phyloP scores from a whole-genome alignment of 208 protist species.

The Strigomonas galati region DNA sequence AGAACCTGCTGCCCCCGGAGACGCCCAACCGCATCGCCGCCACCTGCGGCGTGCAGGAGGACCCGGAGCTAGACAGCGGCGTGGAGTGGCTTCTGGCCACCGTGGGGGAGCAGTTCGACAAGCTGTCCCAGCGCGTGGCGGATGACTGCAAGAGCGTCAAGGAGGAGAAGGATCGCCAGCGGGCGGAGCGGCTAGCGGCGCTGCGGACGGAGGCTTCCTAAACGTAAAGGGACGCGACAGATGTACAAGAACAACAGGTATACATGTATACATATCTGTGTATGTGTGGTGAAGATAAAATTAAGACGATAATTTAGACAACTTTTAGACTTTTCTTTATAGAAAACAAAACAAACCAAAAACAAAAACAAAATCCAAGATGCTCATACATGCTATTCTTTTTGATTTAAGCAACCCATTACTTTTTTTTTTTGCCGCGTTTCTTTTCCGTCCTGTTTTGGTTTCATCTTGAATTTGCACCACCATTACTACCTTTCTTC shows the following conservation, averaged over 20 bases:
- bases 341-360: background rate
- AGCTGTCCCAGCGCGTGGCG: slow-evolving; percentile 50
- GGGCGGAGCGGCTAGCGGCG: slow-evolving; percentile 55
- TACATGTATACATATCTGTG: no score
- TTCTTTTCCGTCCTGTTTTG: background rate
- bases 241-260: no score
- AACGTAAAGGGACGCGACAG: no score
- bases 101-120: slow-evolving; percentile 62
- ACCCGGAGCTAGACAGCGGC: slow-evolving; percentile 63
- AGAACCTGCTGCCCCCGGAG: slow-evolving; percentile 35
- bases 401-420: background rate
- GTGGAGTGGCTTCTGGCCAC: slow-evolving; percentile 84
- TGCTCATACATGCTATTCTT: no score
- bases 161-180: slow-evolving; percentile 65
- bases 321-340: slow-evolving; percentile 13
- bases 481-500: slow-evolving; percentile 13
- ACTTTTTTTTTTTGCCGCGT: slow-evolving; percentile 12
- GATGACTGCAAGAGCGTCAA: slow-evolving; percentile 59
- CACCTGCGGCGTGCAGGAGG: slow-evolving; percentile 78
- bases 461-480: no score
- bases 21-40: slow-evolving; percentile 59
- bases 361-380: no score
- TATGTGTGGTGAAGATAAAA: no score
- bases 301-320: no score
- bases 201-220: slow-evolving; percentile 33